Evolutionary conservation across 169 alveolate species (phyloP).

Genomic region (Perkinsus marinus): DNA sequence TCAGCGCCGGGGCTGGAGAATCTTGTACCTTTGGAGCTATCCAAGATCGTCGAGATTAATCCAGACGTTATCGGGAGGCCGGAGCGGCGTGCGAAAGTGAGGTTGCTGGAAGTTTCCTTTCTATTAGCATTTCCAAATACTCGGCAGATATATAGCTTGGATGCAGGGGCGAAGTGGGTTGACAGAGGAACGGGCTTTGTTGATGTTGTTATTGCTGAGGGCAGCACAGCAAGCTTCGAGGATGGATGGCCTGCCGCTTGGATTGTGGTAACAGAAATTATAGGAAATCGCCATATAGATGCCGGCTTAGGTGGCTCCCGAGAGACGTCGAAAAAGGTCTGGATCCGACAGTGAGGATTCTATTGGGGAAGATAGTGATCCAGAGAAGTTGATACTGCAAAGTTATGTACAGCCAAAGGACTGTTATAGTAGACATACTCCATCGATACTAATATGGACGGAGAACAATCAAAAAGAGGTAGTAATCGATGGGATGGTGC

Average conservation of each 20-base stretch:
- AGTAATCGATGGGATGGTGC: background rate
- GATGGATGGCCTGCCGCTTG: background rate
- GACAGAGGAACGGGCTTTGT: background rate
- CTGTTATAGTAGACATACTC: background rate
- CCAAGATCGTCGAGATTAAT: background rate
- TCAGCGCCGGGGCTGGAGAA: background rate
- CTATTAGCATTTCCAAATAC: background rate
- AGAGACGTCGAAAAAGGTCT: background rate
- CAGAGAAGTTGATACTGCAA: background rate
- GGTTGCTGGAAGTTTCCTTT: background rate
- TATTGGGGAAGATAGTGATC: background rate
- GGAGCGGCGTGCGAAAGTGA: background rate
- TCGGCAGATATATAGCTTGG: background rate
- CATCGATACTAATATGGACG: background rate
- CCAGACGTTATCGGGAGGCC: background rate
- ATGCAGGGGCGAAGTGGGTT: background rate
- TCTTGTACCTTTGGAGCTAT: background rate
- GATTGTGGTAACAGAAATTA: background rate
- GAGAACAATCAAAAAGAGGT: background rate
- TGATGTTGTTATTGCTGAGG: background rate
- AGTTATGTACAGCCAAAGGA: background rate
- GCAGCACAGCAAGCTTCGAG: background rate
- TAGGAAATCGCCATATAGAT: background rate
- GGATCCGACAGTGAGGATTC: background rate
- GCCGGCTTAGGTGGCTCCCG: background rate